Evolutionary conservation across 2,329 filamentous ascomycete genomes (phyloP), one percentile per base, ranked within the genome.

Genomic region (Chrysoporthe puriensis): DNA sequence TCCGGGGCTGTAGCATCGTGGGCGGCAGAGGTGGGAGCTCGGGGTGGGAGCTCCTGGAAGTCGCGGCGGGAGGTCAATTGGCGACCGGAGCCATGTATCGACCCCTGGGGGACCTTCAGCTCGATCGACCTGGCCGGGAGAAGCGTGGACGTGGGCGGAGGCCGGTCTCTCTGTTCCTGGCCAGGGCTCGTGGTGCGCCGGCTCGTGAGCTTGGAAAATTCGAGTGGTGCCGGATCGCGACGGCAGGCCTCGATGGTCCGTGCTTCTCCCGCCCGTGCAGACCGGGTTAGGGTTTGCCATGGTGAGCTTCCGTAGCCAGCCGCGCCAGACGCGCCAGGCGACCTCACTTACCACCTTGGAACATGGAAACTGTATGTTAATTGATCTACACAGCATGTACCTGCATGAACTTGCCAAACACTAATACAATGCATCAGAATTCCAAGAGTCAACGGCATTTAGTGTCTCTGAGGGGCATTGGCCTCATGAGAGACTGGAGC

Each of bases 1-100:
- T 79, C 79, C 89, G 86, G 72, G 88, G 85, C 78, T 91, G 89
- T 71, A 92, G 80, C 89, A 93, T 92, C 61, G 70, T 77, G 57
- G 11, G 57, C 50, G 36, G 18, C 40, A 21, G 57, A 18, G 34
- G 9, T 13, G n/a, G 21, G 26, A 26, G 34, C 36, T 43, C 40
- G n/a, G n/a, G 21, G 40, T 40, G n/a, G 16, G 57, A 70, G 66
- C 69, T 70, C 40, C 61, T 62, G 26, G 52, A 36, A 36, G 26
- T 63, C 57, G 54, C 54, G 65, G 44, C 62, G 40, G 66, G 65
- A 16, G 42, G 32, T 68, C 68, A 70, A 63, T 68, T 50, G 66
- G 59, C 11, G 44, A 50, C 34, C 44, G 48, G 57, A 40, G 62
- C 68, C 68, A 68, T 70, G 36, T 60, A 63, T 43, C 36, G 62